Evolutionary conservation across 78 protist species (phyloP), one percentile per base, ranked within the genome.

Genomic region (Protostelium mycophagum): DNA sequence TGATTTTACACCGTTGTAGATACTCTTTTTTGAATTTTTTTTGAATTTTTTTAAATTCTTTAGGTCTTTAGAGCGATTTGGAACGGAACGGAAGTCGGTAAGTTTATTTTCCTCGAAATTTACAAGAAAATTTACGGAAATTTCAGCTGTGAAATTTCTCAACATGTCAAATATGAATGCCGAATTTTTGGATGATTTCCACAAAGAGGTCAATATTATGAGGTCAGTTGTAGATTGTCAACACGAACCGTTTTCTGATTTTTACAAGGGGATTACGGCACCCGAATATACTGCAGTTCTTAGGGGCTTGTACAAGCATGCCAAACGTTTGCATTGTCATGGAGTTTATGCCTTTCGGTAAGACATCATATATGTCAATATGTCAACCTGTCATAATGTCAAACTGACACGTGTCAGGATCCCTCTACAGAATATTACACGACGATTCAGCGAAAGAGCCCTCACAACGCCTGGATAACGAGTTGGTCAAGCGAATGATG

Each of bases 321-420:
- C 96, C 96, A 28, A 88, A 94, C 89, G 88, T 94, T 89, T 94
- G 96, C 73, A 91, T 94, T 37, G 88, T 89, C 63, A 89, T 93
- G 86, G 96, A 94, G 37, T 94, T 84, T 35, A 94, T 94, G 96
- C 89, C 93, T 35, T 34, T 28, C 1, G 90, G 90, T 51, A 51
- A 5, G 73, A 25, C 16, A n/a, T n/a, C n/a, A n/a, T n/a, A n/a
- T n/a, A n/a, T 16, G 16, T 51, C 73, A 51, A 51, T 5, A 51
- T 51, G 31, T 51, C 73, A 51, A 25, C 73, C 5, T 51, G 31
- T 25, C 73, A 51, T 51, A 5, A 51, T 51, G 31, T 51, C 73
- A 5, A 16, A 51, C 73, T 51, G 73, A 51, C 16, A 51, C 16
- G 5, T 5, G 5, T 84, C 90, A 85, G 94, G 94, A 84, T 88